Conservation (phyloP, 306 rosid species). For the Urtica urens region DNA sequence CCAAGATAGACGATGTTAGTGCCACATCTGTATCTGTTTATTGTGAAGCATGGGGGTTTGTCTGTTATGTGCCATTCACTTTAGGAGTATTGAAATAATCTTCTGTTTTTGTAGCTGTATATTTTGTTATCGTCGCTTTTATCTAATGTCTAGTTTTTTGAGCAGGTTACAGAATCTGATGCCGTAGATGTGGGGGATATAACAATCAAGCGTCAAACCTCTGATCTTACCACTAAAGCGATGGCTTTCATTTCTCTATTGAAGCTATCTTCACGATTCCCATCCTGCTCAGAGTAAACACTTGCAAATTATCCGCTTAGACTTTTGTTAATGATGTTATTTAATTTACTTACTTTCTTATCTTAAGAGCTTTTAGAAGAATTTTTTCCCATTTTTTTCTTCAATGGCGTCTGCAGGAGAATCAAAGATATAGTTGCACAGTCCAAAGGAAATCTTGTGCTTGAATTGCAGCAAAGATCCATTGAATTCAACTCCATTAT, state of each 20-base stretch:
- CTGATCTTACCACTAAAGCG: constrained; percentile 73
- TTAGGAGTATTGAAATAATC: background rate
- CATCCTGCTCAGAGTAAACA: constrained; percentile 93
- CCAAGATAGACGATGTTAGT: no score
- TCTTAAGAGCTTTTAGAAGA: background rate
- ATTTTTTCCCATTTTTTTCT: background rate
- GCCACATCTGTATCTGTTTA: background rate
- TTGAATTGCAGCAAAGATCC: constrained; percentile 99
- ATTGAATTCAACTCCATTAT: constrained; percentile 69
- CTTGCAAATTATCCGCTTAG: constrained; percentile 4
- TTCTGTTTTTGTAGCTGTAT: background rate
- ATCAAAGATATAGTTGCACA: constrained; percentile 58
- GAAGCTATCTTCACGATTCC: constrained; percentile 94
- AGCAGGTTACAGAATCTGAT: constrained; percentile 84
- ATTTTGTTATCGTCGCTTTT: background rate
- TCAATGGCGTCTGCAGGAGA: constrained; percentile 49
- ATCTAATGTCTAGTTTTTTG: constrained; percentile 7
- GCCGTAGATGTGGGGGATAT: constrained; percentile 68
- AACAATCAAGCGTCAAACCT: constrained; percentile 54
- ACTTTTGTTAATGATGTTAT: background rate
- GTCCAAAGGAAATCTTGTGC: constrained; percentile 76
- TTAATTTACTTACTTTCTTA: background rate
- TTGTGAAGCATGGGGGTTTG: background rate
- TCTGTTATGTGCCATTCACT: background rate
- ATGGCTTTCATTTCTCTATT: constrained; percentile 86